phyloP scores from a whole-genome alignment of 2,329 filamentous ascomycete genomes.

The Sarocladium oryzae region DNA sequence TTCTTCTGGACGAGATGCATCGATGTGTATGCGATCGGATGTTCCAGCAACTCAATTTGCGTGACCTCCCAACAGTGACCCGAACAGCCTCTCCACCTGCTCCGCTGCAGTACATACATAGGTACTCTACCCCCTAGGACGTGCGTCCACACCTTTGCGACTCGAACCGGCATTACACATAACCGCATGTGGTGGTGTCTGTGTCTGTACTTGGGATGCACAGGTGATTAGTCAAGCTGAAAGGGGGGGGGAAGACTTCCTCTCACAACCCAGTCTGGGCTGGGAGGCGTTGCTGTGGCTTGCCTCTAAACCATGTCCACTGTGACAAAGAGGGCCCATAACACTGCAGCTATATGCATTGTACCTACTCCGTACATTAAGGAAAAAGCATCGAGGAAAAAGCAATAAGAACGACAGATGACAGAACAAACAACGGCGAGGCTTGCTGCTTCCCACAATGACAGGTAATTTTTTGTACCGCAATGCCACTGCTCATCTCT shows the following conservation, averaged over 20 bases:
- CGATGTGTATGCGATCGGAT: conserved; percentile 1
- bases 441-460: background rate
- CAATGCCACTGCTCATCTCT: no score
- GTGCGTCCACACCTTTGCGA: background rate
- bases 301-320: background rate
- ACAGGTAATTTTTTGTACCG: no score
- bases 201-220: background rate
- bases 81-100: no score
- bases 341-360: no score
- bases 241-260: background rate
- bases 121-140: background rate
- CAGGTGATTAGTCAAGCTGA: background rate
- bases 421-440: background rate
- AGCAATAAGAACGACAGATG: no score
- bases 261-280: background rate
- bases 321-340: background rate
- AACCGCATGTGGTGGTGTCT: conserved; percentile 1
- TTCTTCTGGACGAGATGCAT: background rate
- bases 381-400: no score
- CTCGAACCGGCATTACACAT: background rate
- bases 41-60: no score
- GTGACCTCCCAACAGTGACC: no score
- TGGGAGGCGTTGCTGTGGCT: conserved; percentile 1
- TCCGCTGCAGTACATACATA: background rate
- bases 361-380: no score